phyloP scores from a whole-genome alignment of 305 asterid genomes.

The Fraxinus angustifolia region DNA sequence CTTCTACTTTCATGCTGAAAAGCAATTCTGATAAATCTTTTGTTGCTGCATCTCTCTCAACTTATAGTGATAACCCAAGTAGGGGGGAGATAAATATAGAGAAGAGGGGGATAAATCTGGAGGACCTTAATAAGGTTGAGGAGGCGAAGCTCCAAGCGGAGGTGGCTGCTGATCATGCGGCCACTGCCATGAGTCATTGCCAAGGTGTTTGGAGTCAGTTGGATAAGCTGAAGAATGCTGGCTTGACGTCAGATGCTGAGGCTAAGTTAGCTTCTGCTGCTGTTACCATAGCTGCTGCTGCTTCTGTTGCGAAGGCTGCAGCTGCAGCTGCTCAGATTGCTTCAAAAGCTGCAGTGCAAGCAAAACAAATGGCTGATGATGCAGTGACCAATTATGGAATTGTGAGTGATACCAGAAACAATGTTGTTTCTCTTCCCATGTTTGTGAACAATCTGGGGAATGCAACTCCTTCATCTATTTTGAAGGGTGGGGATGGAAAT shows the following conservation, averaged over 20 bases:
- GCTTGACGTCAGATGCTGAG: constrained; percentile 63
- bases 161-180: constrained; percentile 80
- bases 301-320: constrained; percentile 97
- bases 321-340: constrained; percentile 98
- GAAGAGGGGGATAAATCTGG: constrained; percentile 39
- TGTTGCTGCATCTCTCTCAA: constrained; percentile 32
- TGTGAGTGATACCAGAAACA: constrained; percentile 26
- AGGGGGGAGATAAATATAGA: constrained; percentile 41
- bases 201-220: constrained; percentile 78
- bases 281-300: constrained; percentile 85
- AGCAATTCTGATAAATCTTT: constrained; percentile 41
- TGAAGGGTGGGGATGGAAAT: constrained; percentile 46
- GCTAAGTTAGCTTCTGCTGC: constrained; percentile 83
- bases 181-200: constrained; percentile 74
- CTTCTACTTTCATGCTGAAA: constrained; percentile 46
- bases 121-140: constrained; percentile 59
- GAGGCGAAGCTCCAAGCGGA: constrained; percentile 84
- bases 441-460: constrained; percentile 35
- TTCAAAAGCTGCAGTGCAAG: constrained; percentile 75
- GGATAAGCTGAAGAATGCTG: constrained; percentile 57
- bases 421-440: constrained; percentile 29
- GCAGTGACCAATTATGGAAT: constrained; percentile 44
- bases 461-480: constrained; percentile 60
- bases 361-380: constrained; percentile 90
- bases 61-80: constrained; percentile 45